Conservation (phyloP, 2,329 filamentous ascomycete genomes). For the Meredithiella fracta region DNA sequence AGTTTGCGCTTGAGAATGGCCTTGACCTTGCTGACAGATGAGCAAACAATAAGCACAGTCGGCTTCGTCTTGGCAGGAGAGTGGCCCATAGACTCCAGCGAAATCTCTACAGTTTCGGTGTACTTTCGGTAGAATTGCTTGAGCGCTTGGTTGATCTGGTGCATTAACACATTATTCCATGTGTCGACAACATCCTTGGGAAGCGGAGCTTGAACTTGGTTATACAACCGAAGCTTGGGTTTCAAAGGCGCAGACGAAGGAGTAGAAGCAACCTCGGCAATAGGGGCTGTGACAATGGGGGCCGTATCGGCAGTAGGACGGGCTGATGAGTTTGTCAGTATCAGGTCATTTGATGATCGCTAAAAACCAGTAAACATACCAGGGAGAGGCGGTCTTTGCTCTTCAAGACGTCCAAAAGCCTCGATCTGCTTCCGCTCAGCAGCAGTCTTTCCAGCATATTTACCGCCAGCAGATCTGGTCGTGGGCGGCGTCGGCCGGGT, state of each 20-base stretch:
- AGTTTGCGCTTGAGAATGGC: slow-evolving; percentile 55
- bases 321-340: neutral
- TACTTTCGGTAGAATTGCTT: slow-evolving; percentile 56
- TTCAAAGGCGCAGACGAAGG: neutral
- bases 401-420: slow-evolving; percentile 8
- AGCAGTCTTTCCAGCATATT: slow-evolving; percentile 9
- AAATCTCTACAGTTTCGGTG: slow-evolving; percentile 62
- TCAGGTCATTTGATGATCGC: neutral
- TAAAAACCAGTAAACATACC: too few relatives aligned
- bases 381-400: slow-evolving; percentile 7
- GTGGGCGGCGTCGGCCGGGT: neutral
- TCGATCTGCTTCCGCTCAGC: slow-evolving; percentile 12
- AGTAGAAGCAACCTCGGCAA: neutral
- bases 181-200: slow-evolving; percentile 47
- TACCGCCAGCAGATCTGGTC: neutral
- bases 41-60: slow-evolving; percentile 63
- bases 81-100: slow-evolving; percentile 57
- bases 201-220: slow-evolving; percentile 41
- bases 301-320: slow-evolving; percentile 2
- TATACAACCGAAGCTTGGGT: slow-evolving; percentile 39
- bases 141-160: slow-evolving; percentile 55
- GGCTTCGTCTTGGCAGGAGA: slow-evolving; percentile 48
- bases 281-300: neutral
- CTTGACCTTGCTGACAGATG: slow-evolving; percentile 55
- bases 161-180: slow-evolving; percentile 57